phyloP scores from a whole-genome alignment of 1,284 basidiomycete genomes.

The Cyathus olla region DNA sequence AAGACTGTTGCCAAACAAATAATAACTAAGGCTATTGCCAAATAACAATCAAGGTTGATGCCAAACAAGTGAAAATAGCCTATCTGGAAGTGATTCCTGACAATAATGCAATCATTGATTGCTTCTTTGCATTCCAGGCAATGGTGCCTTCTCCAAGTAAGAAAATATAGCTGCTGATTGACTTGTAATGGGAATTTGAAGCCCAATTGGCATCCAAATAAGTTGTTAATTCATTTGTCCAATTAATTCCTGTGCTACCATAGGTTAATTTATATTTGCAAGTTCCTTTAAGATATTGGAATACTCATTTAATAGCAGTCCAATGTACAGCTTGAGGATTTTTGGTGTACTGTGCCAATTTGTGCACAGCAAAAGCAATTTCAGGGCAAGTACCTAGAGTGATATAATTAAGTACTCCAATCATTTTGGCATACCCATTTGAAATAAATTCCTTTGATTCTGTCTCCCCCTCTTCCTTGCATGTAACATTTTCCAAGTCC shows the following conservation, averaged over 20 bases:
- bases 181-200: neutral
- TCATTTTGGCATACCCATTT: conserved; percentile 20
- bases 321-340: no score
- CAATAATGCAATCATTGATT: no score
- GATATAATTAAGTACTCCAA: conserved; percentile 42
- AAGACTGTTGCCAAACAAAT: no score
- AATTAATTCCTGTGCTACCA: neutral
- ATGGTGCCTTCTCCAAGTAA: neutral
- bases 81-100: no score
- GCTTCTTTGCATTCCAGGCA: no score
- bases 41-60: no score
- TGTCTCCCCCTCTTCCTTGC: conserved; percentile 3
- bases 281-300: neutral
- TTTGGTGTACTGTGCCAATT: no score
- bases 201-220: conserved; percentile 4
- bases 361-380: conserved; percentile 26
- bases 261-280: neutral
- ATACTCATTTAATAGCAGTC: no score
- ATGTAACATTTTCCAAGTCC: conserved; percentile 8
- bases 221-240: neutral
- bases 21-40: no score
- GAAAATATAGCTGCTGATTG: conserved; percentile 1
- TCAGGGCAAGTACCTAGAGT: conserved; percentile 41
- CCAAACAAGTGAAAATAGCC: no score
- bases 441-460: neutral